Evolutionary conservation across 2,329 filamentous ascomycete genomes (phyloP), one percentile per base, ranked within the genome.

Genomic region (Fusarium euwallaceae): DNA sequence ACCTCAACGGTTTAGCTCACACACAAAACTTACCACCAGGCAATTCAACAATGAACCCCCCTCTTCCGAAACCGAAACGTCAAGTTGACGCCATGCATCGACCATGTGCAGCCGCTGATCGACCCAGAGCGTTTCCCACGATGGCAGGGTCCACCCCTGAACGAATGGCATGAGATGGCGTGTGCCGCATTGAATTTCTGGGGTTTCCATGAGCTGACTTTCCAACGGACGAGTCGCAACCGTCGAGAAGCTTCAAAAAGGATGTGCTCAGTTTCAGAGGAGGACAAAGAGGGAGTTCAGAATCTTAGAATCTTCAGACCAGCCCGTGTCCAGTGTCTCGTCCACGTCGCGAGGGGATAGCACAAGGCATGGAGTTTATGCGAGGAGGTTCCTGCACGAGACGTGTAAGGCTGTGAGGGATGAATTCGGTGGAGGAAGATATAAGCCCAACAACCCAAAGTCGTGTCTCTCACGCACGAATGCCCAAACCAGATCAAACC

Each of bases 141-240:
- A 32, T 62, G 55, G 56, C 63, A 75, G 72, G 72, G 72, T 63
- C 62, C 63, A 72, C 72, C 72, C 72, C 64, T 64, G 72, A 48
- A 39, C 32, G 29, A 55, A 61, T 51, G 51, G 59, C 67, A 48
- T 62, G 43, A 60, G 43, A 64, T 63, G 70, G 67, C 60, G 61
- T 73, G 61, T 73, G 60, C 45, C 56, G 72, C 68, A 51, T 72
- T 63, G 27, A 69, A 32, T 39, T 70, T 70, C 24, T 53, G 61
- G 61, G 61, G 48, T 64, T 48, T 43, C 20, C 27, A 64, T 64
- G 48, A 41, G 34, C 34, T 55, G 61, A 63, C 32, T 34, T 48
- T 32, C 43, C 43, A 51, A 34, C 20, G 22, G 37, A 41, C 39
- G n/a, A 45, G 51, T 55, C 51, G 61, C 39, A 24, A 71, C 14